Percentiles rank a stretch among this genome's conserved stretches.
These are phyloP conservation scores for Ceratocystis colombiana DNA, from an alignment of 2,329 filamentous ascomycete species.

Conservation along the genomic window DNA sequence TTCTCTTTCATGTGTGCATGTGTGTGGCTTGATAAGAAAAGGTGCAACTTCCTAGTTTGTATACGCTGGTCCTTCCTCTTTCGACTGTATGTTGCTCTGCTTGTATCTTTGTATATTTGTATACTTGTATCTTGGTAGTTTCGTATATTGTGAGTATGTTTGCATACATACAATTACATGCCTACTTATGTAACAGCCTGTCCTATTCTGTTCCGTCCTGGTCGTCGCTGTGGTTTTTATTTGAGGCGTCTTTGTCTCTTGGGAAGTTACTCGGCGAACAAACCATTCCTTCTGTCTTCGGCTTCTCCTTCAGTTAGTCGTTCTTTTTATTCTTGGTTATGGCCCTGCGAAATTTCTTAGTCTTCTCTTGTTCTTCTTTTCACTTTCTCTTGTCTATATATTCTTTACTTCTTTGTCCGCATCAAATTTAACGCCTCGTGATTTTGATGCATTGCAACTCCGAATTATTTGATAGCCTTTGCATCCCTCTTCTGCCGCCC, in stretches of 20 bases:
- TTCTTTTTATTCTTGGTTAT: neutral
- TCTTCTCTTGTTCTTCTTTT: neutral
- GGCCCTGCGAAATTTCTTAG: neutral
- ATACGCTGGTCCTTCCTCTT: neutral
- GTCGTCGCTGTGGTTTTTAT: neutral
- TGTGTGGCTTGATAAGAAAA: constrained; percentile 8
- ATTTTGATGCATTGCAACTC: constrained; percentile 8
- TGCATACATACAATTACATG: neutral
- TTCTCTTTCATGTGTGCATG: neutral
- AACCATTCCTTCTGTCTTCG: neutral
- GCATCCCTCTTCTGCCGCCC: neutral
- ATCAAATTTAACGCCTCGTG: neutral
- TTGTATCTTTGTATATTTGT: neutral
- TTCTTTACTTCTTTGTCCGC: neutral
- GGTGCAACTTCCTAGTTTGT: constrained; percentile 2
- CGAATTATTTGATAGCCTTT: constrained; percentile 9
- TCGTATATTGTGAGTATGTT: neutral
- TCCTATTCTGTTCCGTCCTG: neutral
- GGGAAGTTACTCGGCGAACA: neutral
- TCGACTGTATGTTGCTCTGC: neutral
- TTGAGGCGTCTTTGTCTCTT: constrained; percentile 1
- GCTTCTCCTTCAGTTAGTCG: neutral
- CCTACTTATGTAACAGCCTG: neutral
- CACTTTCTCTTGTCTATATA: neutral
- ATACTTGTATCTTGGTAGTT: neutral